Evolutionary conservation across 164 flowering plant species (phyloP).

Genomic region (Tetracentron sinense): DNA sequence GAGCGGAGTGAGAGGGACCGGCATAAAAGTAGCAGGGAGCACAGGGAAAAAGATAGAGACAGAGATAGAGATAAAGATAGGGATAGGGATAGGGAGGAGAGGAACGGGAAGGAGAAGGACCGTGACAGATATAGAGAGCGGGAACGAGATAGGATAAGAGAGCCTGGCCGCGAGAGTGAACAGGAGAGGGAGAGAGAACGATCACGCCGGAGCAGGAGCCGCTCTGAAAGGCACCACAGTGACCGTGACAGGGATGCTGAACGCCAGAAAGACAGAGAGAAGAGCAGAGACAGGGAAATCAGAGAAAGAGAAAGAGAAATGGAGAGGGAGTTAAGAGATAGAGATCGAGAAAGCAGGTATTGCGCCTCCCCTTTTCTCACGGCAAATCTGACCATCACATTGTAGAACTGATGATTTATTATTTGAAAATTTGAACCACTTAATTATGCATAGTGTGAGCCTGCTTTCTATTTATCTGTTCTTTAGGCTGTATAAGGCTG

Average conservation of each 20-base stretch:
- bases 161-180: slow-evolving; percentile 37
- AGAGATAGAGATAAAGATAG: slow-evolving; percentile 25
- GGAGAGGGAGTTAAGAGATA: slow-evolving; percentile 44
- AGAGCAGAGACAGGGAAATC: slow-evolving; percentile 32
- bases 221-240: slow-evolving; percentile 46
- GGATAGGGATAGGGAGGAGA: slow-evolving; percentile 30
- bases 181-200: slow-evolving; percentile 44
- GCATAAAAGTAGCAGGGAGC: slow-evolving; percentile 50
- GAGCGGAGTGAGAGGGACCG: slow-evolving; percentile 47
- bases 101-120: slow-evolving; percentile 41
- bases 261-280: slow-evolving; percentile 36
- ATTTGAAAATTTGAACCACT: neutral
- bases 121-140: slow-evolving; percentile 29
- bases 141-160: slow-evolving; percentile 22
- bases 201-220: slow-evolving; percentile 64
- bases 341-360: slow-evolving; percentile 73
- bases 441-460: neutral
- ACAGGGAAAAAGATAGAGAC: slow-evolving; percentile 32
- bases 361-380: neutral
- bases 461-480: no score
- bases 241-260: slow-evolving; percentile 37
- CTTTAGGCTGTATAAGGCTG: no score
- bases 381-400: neutral
- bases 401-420: no score
- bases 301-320: slow-evolving; percentile 43